Evolutionary conservation across 2,329 filamentous ascomycete species (phyloP).

Genomic region (Ramichloridium luteum): DNA sequence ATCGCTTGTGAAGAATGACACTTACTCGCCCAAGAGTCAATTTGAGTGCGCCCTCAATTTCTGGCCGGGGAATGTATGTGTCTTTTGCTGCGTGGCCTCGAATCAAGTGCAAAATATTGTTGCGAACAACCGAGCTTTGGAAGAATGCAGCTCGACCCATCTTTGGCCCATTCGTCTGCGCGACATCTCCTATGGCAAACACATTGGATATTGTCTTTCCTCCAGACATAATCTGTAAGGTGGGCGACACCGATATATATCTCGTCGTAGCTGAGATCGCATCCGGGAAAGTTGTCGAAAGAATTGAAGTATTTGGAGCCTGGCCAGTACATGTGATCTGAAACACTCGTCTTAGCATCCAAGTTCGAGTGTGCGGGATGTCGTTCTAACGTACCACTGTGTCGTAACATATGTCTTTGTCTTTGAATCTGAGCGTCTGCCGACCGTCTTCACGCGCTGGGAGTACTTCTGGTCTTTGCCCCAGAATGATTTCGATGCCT

Average conservation of each 20-base stretch:
- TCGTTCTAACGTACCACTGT: too few relatives aligned
- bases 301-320: too few relatives aligned
- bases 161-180: slow-evolving; percentile 42
- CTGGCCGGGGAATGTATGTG: not conserved
- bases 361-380: too few relatives aligned
- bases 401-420: too few relatives aligned
- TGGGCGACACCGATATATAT: not conserved
- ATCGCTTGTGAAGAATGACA: too few relatives aligned
- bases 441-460: not conserved
- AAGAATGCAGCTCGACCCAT: slow-evolving; percentile 40
- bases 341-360: too few relatives aligned
- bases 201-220: slow-evolving; percentile 37
- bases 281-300: too few relatives aligned
- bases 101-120: slow-evolving; percentile 42
- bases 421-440: too few relatives aligned
- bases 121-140: slow-evolving; percentile 42
- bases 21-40: slow-evolving; percentile 1
- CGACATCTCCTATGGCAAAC: slow-evolving; percentile 54
- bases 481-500: slow-evolving; percentile 40
- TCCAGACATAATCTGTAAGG: not conserved
- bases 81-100: slow-evolving; percentile 11
- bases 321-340: too few relatives aligned
- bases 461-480: slow-evolving; percentile 20
- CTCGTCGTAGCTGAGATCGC: not conserved
- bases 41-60: slow-evolving; percentile 2